These are phyloP conservation scores for Rhodosporidiobolus odoratus DNA, from an alignment of 768 basidiomycete species.

Conservation along the genomic window DNA sequence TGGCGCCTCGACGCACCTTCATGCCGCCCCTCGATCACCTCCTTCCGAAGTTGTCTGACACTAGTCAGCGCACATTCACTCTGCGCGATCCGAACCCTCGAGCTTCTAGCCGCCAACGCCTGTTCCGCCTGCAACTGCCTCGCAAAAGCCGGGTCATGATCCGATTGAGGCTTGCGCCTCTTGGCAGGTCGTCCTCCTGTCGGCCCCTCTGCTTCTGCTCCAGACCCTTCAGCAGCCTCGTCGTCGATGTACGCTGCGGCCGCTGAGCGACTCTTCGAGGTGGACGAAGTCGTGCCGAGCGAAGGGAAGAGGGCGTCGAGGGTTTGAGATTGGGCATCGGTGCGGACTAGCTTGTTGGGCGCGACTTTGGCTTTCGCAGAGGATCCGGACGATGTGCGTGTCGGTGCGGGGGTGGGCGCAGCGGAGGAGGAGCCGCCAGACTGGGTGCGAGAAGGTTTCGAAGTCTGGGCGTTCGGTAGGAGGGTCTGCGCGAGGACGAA, in stretches of 20 bases:
- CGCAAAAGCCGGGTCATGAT: constrained; percentile 33
- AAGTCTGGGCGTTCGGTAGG: constrained; percentile 40
- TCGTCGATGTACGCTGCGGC: constrained; percentile 54
- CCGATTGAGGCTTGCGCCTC: constrained; percentile 17
- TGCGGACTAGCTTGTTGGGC: constrained; percentile 76
- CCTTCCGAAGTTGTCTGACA: constrained; percentile 59
- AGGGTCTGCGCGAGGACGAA: constrained; percentile 41
- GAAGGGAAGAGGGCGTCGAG: constrained; percentile 91
- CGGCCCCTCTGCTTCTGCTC: constrained; percentile 3
- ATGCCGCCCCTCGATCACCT: constrained; percentile 60
- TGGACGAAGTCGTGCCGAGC: constrained; percentile 53
- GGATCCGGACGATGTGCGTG: neutral
- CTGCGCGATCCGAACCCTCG: constrained; percentile 55
- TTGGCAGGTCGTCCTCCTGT: neutral
- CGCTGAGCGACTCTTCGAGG: constrained; percentile 33
- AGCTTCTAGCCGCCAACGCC: constrained; percentile 24
- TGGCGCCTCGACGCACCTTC: constrained; percentile 53
- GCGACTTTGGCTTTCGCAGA: constrained; percentile 10
- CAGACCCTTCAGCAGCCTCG: constrained; percentile 45
- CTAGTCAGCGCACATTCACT: constrained; percentile 73
- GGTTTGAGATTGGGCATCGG: constrained; percentile 77
- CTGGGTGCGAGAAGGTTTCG: neutral
- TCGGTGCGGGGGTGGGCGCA: neutral
- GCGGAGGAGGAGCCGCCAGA: neutral
- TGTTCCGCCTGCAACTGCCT: constrained; percentile 31